Evolutionary conservation across 768 basidiomycete species (phyloP).

Genomic region (Hericium alpestre): DNA sequence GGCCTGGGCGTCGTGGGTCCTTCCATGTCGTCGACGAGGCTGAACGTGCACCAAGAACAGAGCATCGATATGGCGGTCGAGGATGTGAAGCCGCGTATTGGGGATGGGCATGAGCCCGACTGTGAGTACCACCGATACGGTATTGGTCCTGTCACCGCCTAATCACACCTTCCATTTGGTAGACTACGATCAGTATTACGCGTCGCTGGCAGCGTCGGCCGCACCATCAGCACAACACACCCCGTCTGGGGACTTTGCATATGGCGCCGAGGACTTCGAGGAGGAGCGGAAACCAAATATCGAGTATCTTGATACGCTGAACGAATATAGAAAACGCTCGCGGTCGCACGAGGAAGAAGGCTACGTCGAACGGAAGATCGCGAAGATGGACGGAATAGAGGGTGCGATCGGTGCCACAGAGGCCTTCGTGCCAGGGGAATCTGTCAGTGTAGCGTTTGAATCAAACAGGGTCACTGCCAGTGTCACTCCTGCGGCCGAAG

Average conservation of each 20-base stretch:
- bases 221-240: slow-evolving; percentile 51
- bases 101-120: slow-evolving; percentile 43
- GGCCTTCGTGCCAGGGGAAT: background rate
- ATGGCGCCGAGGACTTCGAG: slow-evolving; percentile 44
- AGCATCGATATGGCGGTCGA: slow-evolving; percentile 18
- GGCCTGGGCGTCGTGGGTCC: slow-evolving; percentile 37
- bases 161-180: background rate
- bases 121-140: slow-evolving; percentile 34
- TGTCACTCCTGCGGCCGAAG: slow-evolving; percentile 24
- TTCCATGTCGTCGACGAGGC: slow-evolving; percentile 16
- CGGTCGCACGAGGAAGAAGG: slow-evolving; percentile 42
- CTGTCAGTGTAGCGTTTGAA: slow-evolving; percentile 13
- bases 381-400: slow-evolving; percentile 3
- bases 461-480: slow-evolving; percentile 2
- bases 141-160: no score
- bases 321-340: slow-evolving; percentile 66
- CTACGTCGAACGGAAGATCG: slow-evolving; percentile 10
- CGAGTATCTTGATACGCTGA: slow-evolving; percentile 58
- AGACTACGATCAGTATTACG: slow-evolving; percentile 82
- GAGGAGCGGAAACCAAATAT: slow-evolving; percentile 59
- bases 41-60: slow-evolving; percentile 27
- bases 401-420: background rate
- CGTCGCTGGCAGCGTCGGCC: slow-evolving; percentile 57
- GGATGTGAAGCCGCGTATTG: slow-evolving; percentile 37
- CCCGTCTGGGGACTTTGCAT: slow-evolving; percentile 36